Conservation (phyloP, 2,329 filamentous ascomycete genomes). For the Stagonosporopsis tanaceti region DNA sequence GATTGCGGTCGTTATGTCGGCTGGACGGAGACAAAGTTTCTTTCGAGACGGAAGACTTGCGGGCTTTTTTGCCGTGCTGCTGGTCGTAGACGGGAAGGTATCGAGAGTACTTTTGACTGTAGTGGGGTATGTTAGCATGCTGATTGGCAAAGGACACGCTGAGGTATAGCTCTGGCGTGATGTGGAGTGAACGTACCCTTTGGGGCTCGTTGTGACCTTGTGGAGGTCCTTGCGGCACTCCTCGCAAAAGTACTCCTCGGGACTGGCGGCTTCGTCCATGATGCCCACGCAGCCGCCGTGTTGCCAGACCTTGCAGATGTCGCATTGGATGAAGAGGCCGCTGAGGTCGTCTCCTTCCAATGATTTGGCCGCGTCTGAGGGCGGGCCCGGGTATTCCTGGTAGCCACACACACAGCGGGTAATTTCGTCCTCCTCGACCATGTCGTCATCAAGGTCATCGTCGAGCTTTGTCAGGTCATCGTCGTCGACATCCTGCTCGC, state of each 20-base stretch:
- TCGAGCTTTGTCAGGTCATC: conserved; percentile 56
- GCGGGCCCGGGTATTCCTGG: conserved; percentile 90
- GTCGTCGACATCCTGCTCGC: conserved; percentile 73
- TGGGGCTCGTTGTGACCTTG: conserved; percentile 78
- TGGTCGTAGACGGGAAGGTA: conserved; percentile 68
- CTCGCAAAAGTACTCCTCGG: conserved; percentile 98
- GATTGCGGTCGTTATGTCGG: conserved; percentile 57
- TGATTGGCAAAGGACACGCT: not conserved
- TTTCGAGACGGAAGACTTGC: conserved; percentile 72
- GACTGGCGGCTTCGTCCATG: conserved; percentile 89
- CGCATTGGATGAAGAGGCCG: conserved; percentile 97
- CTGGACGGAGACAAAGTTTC: conserved; percentile 64
- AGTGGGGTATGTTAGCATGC: conserved; percentile 12
- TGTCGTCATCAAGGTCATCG: conserved; percentile 68
- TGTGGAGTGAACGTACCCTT: conserved; percentile 73
- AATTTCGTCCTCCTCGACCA: conserved; percentile 78
- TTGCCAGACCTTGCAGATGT: conserved; percentile 98
- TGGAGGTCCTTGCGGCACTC: conserved; percentile 91
- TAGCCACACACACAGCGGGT: conserved; percentile 95
- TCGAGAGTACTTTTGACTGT: conserved; percentile 68
- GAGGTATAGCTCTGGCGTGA: not conserved
- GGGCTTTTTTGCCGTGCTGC: conserved; percentile 58
- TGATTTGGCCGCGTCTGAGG: conserved; percentile 64
- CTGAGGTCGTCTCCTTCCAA: conserved; percentile 77
- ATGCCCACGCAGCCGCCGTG: conserved; percentile 98